These are phyloP conservation scores for Starmerella davenportii DNA, from an alignment of 805 yeast genomes.

Conservation along the genomic window DNA sequence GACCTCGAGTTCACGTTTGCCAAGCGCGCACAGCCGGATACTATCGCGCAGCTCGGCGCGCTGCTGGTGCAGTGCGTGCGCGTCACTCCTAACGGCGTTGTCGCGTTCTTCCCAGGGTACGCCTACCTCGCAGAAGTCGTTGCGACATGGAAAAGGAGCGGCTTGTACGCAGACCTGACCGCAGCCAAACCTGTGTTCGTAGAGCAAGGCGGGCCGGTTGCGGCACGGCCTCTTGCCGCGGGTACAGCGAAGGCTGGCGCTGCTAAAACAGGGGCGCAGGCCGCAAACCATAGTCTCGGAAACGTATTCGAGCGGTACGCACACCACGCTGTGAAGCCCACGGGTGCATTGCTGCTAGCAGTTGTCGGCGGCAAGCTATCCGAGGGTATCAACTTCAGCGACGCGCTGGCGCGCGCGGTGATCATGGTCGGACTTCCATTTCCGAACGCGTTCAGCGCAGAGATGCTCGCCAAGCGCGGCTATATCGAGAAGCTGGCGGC, in stretches of 20 bases:
- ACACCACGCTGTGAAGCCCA: conserved; percentile 21
- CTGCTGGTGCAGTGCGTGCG: conserved; percentile 25
- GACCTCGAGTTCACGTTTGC: conserved; percentile 52
- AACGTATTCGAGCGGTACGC: conserved; percentile 36
- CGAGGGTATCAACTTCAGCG: conserved; percentile 84
- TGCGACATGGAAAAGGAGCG: conserved; percentile 32
- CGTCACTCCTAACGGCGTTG: conserved; percentile 54
- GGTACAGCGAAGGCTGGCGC: background rate
- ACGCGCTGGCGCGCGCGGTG: conserved; percentile 72
- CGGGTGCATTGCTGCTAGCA: conserved; percentile 55
- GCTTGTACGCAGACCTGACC: conserved; percentile 18
- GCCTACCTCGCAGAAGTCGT: conserved; percentile 41
- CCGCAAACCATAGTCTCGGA: conserved; percentile 13
- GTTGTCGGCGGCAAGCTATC: conserved; percentile 88
- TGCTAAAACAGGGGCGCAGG: conserved; percentile 29
- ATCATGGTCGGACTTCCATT: conserved; percentile 77
- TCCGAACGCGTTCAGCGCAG: conserved; percentile 72
- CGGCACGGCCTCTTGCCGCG: background rate
- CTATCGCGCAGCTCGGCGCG: conserved; percentile 37
- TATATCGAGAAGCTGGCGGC: conserved; percentile 41
- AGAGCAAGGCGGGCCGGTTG: conserved; percentile 25
- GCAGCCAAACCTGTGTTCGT: conserved; percentile 27
- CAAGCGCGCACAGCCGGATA: conserved; percentile 31
- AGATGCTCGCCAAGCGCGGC: conserved; percentile 49
- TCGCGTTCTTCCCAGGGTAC: conserved; percentile 74